Base-by-base conservation (phyloP, 768 basidiomycete species). In the Pisolithus sp. region DNA sequence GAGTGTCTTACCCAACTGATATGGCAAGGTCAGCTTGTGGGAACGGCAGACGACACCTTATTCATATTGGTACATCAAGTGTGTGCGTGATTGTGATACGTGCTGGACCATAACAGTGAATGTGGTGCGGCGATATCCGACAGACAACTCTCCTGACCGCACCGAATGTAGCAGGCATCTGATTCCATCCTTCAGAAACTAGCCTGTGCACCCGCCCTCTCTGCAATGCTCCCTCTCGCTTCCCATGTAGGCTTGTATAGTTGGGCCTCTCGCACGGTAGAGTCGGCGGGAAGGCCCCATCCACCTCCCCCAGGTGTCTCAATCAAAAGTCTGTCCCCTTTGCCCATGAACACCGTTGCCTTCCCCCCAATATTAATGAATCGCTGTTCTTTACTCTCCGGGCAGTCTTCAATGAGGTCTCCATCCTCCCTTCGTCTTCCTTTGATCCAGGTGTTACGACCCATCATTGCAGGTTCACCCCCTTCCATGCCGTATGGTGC, bases 241-340 rank as follows among this genome's bases (percentile, higher is more conserved):
- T 84, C 83, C 86, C 86, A 87, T 26, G 66, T 71, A 2, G 50
- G 49, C 23, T 39, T 51, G 26, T 51, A 23, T 41, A 67, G 61
- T 63, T 80, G 73, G 21, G 53, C 56, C 41, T 53, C 53, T 7
- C 51, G 55, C 18, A 18, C 51, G 17, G 53, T 58, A 20, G 24
- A 45, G 23, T 52, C 58, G 0, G 65, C 61, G 7, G 57, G 52
- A 7, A 46, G 31, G 1, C 93, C 93, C 88, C 88, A 95, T 3
- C 83, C 93, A 7, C 93, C 93, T 8, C 86, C 93, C 1, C 93
- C 93, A 0, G 93, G 93, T 0, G 93, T 94, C 70, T 93, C 83
- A 46, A 95, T 82, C 52, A 85, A 58, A 53, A 96, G 64, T 46
- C 76, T 73, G 62, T 96, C 93, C 6, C 91, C 88, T 60, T 90